Conservation (phyloP, 2,329 filamentous ascomycete genomes). For the Ceratocystiopsis minuta region DNA sequence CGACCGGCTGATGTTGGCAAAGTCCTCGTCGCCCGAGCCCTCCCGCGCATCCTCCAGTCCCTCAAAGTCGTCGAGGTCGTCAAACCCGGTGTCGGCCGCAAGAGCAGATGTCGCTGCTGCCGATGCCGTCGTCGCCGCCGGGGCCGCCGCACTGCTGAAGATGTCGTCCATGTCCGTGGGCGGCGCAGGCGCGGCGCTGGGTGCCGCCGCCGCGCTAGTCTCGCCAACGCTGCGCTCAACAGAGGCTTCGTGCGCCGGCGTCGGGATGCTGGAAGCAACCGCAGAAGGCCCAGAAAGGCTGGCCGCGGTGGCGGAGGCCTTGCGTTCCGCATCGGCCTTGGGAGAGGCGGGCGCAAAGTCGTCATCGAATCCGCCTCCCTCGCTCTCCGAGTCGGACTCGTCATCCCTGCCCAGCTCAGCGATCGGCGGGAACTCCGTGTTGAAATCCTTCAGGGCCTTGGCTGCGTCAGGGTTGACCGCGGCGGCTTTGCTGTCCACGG, state of each 20-base stretch:
- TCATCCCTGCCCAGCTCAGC: conserved; percentile 69
- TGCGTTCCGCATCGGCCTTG: conserved; percentile 14
- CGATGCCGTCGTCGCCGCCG: conserved; percentile 7
- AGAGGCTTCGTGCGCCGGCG: neutral
- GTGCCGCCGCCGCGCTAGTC: too few relatives aligned
- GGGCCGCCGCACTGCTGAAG: neutral
- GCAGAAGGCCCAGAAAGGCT: neutral
- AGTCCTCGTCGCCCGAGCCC: conserved; percentile 61
- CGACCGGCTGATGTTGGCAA: conserved; percentile 54
- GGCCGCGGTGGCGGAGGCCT: conserved; percentile 10
- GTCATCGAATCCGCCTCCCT: conserved; percentile 63
- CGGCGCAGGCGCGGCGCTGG: too few relatives aligned
- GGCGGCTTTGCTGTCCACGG: neutral
- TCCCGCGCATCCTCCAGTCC: conserved; percentile 74
- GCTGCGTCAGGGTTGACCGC: conserved; percentile 19
- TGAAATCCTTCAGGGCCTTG: conserved; percentile 35
- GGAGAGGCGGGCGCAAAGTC: conserved; percentile 64
- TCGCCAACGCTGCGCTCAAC: too few relatives aligned
- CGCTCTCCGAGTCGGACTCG: conserved; percentile 65
- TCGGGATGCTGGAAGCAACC: conserved; percentile 1
- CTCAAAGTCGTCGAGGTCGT: conserved; percentile 65
- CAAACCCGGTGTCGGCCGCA: conserved; percentile 41
- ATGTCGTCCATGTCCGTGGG: neutral
- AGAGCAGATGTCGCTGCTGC: conserved; percentile 11
- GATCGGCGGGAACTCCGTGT: conserved; percentile 82